Evolutionary conservation across 352 stramenopile genomes (phyloP).

Genomic region (Globisporangium okanoganense): DNA sequence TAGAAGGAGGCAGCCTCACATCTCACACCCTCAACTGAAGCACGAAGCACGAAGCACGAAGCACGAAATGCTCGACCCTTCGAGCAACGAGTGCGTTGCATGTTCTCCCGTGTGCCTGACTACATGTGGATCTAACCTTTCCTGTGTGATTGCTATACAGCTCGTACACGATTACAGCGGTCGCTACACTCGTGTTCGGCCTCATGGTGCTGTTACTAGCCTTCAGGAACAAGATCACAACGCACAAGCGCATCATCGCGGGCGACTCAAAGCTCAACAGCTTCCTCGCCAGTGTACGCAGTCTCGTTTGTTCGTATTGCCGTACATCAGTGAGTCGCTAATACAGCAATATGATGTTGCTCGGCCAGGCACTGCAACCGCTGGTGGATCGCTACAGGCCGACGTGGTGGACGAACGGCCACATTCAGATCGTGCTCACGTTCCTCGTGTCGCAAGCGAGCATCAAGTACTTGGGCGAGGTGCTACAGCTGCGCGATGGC

Average conservation of each 20-base stretch:
- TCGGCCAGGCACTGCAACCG: slow-evolving; percentile 31
- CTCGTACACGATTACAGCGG: not conserved
- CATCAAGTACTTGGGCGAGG: slow-evolving; percentile 52
- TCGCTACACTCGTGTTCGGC: not conserved
- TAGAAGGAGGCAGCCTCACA: no score
- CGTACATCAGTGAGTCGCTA: no score
- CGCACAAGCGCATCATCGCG: slow-evolving; percentile 10
- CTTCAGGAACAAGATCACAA: not conserved
- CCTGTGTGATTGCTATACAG: not conserved
- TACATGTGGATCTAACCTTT: not conserved
- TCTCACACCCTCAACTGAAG: no score
- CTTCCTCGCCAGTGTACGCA: slow-evolving; percentile 5
- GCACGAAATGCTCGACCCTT: slow-evolving; percentile 1
- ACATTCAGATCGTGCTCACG: slow-evolving; percentile 68
- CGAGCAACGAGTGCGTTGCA: not conserved
- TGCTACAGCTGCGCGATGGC: slow-evolving; percentile 51
- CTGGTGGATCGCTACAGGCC: slow-evolving; percentile 51
- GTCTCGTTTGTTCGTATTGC: no score
- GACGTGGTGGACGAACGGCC: slow-evolving; percentile 72
- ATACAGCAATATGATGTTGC: no score
- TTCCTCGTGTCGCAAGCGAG: slow-evolving; percentile 56
- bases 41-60: no score
- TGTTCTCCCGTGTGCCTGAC: no score
- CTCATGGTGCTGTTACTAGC: slow-evolving; percentile 8
- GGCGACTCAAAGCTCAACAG: slow-evolving; percentile 11